Evolutionary conservation across 1,139 yeast genomes (phyloP).

Genomic region (Lizanozyma gosingica): DNA sequence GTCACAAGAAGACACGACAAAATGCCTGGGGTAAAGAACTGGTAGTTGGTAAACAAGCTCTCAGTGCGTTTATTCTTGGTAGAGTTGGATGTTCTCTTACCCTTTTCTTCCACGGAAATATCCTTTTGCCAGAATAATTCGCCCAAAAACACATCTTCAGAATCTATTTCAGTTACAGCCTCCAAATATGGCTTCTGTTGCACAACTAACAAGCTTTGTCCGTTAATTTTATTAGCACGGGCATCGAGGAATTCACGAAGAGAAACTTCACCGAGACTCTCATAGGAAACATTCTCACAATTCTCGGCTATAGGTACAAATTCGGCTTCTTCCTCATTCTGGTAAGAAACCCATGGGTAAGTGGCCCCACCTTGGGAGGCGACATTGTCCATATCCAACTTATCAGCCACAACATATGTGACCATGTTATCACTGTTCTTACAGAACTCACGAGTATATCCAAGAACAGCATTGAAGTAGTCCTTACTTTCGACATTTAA

Average conservation of each 20-base stretch:
- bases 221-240: not conserved
- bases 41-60: constrained; percentile 31
- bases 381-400: not conserved
- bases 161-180: not conserved
- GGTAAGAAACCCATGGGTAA: not conserved
- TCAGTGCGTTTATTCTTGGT: not conserved
- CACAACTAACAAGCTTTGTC: not conserved
- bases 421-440: not conserved
- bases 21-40: constrained; percentile 47
- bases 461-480: not conserved
- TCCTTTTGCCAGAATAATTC: not conserved
- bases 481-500: not conserved
- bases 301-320: not conserved
- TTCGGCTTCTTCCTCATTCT: not conserved
- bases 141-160: not conserved
- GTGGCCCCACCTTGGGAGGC: not conserved
- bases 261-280: not conserved
- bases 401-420: not conserved
- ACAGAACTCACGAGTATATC: not conserved
- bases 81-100: not conserved
- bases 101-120: not conserved
- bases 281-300: not conserved
- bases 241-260: not conserved
- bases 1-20: constrained; percentile 60
- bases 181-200: not conserved